Conservation (phyloP, 257 asterid genomes). For the Plantago elongata region DNA sequence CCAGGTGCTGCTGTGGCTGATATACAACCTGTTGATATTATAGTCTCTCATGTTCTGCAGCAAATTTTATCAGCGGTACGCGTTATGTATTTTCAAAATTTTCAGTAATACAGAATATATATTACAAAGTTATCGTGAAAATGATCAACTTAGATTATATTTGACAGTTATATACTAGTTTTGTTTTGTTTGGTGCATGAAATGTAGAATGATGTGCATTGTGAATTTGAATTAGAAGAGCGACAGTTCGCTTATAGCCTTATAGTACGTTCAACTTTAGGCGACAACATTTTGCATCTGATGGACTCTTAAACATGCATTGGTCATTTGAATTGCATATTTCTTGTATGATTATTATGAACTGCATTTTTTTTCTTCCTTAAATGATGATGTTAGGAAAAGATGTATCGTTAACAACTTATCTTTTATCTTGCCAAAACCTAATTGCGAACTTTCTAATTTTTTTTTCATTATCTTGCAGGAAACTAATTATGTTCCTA, state of each 20-base stretch:
- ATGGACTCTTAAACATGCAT: background rate
- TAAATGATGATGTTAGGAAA: background rate
- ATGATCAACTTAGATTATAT: too few species aligned
- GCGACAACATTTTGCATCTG: background rate
- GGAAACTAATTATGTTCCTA: slow-evolving; percentile 92
- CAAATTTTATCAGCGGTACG: slow-evolving; percentile 83
- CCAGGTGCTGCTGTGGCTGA: slow-evolving; percentile 99
- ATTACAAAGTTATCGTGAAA: slow-evolving; percentile 7
- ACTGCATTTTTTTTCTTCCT: too few species aligned
- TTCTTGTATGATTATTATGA: too few species aligned
- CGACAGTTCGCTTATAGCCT: background rate
- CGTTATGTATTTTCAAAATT: background rate
- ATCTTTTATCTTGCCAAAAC: too few species aligned
- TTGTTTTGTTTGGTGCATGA: background rate
- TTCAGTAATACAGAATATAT: background rate
- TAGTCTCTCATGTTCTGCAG: slow-evolving; percentile 82
- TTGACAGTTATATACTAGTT: background rate
- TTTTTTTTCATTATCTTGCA: slow-evolving; percentile 33
- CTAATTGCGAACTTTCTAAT: background rate
- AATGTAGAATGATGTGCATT: slow-evolving; percentile 1
- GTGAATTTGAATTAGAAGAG: background rate
- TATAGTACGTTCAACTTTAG: background rate
- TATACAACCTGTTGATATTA: slow-evolving; percentile 76
- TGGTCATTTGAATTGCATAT: too few species aligned
- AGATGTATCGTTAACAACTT: background rate